Conservation (phyloP, 495 filamentous ascomycete species). For the Platismatia glauca region DNA sequence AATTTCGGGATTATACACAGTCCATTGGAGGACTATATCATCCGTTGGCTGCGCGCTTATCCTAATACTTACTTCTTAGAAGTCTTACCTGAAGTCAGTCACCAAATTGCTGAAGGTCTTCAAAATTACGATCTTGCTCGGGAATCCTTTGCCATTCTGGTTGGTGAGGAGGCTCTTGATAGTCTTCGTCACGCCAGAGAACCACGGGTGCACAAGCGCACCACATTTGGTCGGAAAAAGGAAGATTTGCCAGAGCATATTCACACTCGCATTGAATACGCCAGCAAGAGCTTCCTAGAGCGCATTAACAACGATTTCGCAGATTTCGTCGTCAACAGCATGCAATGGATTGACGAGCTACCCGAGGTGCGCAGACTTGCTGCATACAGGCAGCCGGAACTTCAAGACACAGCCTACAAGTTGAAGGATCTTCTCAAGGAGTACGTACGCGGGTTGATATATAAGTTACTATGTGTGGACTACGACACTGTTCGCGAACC, state of each 20-base stretch:
- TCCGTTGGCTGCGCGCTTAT: conserved; percentile 39
- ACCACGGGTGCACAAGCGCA: conserved; percentile 4
- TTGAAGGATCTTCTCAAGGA: conserved; percentile 27
- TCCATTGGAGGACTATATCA: conserved; percentile 30
- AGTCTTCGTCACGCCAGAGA: conserved; percentile 22
- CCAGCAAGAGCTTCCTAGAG: conserved; percentile 38
- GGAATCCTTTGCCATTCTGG: conserved; percentile 40
- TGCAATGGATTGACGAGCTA: conserved; percentile 36
- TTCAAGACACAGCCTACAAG: conserved; percentile 13
- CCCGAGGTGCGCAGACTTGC: conserved; percentile 27
- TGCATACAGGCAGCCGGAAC: conserved; percentile 14
- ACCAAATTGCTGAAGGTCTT: conserved; percentile 38
- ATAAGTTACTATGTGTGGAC: conserved; percentile 16
- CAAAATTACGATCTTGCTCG: conserved; percentile 33
- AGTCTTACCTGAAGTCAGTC: conserved; percentile 37
- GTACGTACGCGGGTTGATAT: conserved; percentile 29
- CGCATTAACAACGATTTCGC: conserved; percentile 31
- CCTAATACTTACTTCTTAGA: conserved; percentile 40
- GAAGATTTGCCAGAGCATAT: conserved; percentile 37
- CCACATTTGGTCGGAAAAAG: conserved; percentile 28
- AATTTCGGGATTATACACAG: conserved; percentile 42
- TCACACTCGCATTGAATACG: conserved; percentile 43
- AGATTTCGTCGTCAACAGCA: conserved; percentile 30
- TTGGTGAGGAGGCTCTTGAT: conserved; percentile 39
- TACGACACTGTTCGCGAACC: not conserved